These are phyloP conservation scores for Ceratobasidium sp. DNA, from an alignment of 1,284 basidiomycete species.

Conservation along the genomic window DNA sequence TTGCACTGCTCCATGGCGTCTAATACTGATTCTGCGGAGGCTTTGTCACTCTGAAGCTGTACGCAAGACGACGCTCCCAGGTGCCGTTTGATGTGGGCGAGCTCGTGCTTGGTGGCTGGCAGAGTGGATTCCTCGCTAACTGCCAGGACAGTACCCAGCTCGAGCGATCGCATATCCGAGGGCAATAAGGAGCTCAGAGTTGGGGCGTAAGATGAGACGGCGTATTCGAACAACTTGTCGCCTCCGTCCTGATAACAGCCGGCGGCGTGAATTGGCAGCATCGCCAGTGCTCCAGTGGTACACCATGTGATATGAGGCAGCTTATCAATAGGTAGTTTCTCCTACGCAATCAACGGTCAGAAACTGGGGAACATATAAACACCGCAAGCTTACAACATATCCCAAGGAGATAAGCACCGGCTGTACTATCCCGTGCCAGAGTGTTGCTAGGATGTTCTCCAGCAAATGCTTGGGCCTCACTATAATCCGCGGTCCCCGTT, in stretches of 20 bases:
- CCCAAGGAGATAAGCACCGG: constrained; percentile 14
- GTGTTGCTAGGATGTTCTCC: not conserved
- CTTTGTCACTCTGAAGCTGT: not conserved
- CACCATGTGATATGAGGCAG: constrained; percentile 6
- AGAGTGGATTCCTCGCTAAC: constrained; percentile 12
- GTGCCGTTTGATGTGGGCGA: not conserved
- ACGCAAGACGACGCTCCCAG: too few species aligned
- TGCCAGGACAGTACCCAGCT: not conserved
- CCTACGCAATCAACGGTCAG: too few species aligned
- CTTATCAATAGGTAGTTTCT: not conserved
- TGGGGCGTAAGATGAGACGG: not conserved
- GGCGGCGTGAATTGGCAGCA: not conserved
- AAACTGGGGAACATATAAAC: not conserved
- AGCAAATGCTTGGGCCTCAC: not conserved
- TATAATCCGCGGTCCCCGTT: not conserved
- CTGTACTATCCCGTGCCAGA: constrained; percentile 22
- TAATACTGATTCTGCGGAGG: constrained; percentile 3
- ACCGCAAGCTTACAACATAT: not conserved
- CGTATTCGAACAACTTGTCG: not conserved
- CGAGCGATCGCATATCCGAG: not conserved
- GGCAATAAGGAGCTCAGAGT: too few species aligned
- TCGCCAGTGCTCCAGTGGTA: not conserved
- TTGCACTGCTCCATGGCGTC: constrained; percentile 8
- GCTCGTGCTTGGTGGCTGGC: constrained; percentile 16
- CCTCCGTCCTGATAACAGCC: not conserved